Conservation (phyloP, 257 asterid species). For the Lycium barbarum region DNA sequence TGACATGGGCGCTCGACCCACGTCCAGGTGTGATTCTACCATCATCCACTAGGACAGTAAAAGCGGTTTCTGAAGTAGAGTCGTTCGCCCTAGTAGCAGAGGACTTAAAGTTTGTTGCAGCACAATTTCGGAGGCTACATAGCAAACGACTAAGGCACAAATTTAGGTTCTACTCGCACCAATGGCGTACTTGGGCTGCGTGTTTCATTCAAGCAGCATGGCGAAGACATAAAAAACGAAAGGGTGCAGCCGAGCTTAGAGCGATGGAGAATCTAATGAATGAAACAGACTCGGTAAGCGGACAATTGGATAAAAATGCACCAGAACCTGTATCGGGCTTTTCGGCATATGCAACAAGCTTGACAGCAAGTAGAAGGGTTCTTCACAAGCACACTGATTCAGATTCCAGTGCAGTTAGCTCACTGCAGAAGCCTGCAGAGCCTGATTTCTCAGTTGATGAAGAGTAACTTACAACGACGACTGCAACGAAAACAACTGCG, state of each 20-base stretch:
- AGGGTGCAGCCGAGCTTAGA: slow-evolving; percentile 54
- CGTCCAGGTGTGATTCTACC: slow-evolving; percentile 86
- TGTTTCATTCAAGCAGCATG: slow-evolving; percentile 91
- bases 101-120: slow-evolving; percentile 86
- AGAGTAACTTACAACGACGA: slow-evolving; percentile 40
- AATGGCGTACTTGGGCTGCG: slow-evolving; percentile 95
- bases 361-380: slow-evolving; percentile 64
- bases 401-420: slow-evolving; percentile 50
- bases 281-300: slow-evolving; percentile 29
- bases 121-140: slow-evolving; percentile 81
- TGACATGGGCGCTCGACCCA: slow-evolving; percentile 97
- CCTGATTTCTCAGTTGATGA: slow-evolving; percentile 89
- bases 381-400: slow-evolving; percentile 56
- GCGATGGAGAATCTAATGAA: slow-evolving; percentile 47
- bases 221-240: slow-evolving; percentile 74
- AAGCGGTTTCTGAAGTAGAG: slow-evolving; percentile 85
- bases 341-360: slow-evolving; percentile 56
- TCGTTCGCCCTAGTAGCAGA: slow-evolving; percentile 85
- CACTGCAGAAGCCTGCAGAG: slow-evolving; percentile 86
- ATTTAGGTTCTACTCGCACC: slow-evolving; percentile 94
- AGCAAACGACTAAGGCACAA: slow-evolving; percentile 91
- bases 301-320: slow-evolving; percentile 17
- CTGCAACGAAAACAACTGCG: too few species aligned
- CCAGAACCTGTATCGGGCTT: slow-evolving; percentile 45
- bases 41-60: slow-evolving; percentile 88